These are phyloP conservation scores for Lichtheimia corymbifera DNA, from an alignment of 371 early-diverging fungal genomes.

Conservation along the genomic window DNA sequence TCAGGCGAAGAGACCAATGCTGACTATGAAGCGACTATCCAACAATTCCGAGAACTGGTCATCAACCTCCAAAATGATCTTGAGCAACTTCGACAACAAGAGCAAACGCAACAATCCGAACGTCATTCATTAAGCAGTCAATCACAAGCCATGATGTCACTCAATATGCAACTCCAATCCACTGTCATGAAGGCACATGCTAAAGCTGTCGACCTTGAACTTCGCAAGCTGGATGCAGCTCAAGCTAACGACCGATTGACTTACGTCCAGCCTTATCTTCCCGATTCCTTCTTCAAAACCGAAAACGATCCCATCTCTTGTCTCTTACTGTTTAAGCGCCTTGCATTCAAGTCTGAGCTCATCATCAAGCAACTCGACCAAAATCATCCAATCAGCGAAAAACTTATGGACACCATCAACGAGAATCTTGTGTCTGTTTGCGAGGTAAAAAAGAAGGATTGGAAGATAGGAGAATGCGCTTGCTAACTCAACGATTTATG, in stretches of 20 bases:
- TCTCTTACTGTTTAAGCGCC: constrained; percentile 74
- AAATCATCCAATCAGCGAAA: constrained; percentile 59
- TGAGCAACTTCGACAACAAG: constrained; percentile 66
- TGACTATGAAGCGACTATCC: constrained; percentile 84
- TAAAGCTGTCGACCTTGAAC: constrained; percentile 86
- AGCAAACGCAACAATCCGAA: constrained; percentile 54
- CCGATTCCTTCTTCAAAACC: constrained; percentile 78
- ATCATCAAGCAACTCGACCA: constrained; percentile 79
- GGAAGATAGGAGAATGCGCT: no score
- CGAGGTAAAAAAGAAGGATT: constrained; percentile 35
- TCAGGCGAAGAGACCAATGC: constrained; percentile 77
- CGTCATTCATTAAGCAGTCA: constrained; percentile 61
- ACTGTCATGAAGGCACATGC: constrained; percentile 85
- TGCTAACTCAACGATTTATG: neutral
- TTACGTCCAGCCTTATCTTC: constrained; percentile 79
- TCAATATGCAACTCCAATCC: constrained; percentile 79
- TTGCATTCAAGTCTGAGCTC: constrained; percentile 80
- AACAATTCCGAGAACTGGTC: constrained; percentile 87
- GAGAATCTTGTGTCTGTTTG: constrained; percentile 57
- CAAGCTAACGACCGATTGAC: constrained; percentile 81
- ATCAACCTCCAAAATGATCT: constrained; percentile 73
- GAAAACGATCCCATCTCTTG: constrained; percentile 81
- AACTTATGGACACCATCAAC: constrained; percentile 53
- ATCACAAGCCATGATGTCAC: constrained; percentile 84
- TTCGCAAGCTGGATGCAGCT: constrained; percentile 80